Conservation (phyloP, 352 stramenopile genomes). For the Globisporangium radiosum region DNA sequence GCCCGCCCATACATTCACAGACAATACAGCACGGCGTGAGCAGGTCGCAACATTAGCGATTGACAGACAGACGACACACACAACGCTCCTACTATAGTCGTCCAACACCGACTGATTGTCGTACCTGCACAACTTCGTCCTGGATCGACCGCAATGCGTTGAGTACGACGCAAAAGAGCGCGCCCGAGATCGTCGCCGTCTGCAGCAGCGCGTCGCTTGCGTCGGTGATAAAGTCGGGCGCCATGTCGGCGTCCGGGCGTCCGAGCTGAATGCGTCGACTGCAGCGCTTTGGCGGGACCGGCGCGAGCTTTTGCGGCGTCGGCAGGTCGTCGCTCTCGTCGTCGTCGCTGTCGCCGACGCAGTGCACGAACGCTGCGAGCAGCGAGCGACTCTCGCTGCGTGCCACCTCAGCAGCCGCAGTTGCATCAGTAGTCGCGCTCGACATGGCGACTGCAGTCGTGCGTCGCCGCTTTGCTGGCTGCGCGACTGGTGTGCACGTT, state of each 20-base stretch:
- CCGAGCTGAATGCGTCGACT: conserved; percentile 5
- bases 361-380: conserved; percentile 6
- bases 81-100: no score
- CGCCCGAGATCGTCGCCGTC: conserved; percentile 35
- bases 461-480: conserved; percentile 26
- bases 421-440: background rate
- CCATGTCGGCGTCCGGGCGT: background rate
- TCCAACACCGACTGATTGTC: background rate
- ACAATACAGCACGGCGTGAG: no score
- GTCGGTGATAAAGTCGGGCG: conserved; percentile 17
- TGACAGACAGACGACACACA: background rate
- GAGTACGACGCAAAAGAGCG: conserved; percentile 30
- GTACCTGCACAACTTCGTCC: conserved; percentile 10
- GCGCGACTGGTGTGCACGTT: conserved; percentile 30
- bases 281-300: conserved; percentile 7
- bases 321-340: conserved; percentile 2
- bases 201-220: conserved; percentile 27
- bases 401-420: background rate
- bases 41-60: background rate
- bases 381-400: conserved; percentile 5
- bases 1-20: no score
- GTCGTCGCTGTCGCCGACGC: conserved; percentile 5
- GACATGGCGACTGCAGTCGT: background rate
- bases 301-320: conserved; percentile 10
- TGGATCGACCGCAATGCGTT: conserved; percentile 25